These are phyloP conservation scores for Fusarium sarcochroum DNA, from an alignment of 2,329 filamentous ascomycete species.

Conservation along the genomic window DNA sequence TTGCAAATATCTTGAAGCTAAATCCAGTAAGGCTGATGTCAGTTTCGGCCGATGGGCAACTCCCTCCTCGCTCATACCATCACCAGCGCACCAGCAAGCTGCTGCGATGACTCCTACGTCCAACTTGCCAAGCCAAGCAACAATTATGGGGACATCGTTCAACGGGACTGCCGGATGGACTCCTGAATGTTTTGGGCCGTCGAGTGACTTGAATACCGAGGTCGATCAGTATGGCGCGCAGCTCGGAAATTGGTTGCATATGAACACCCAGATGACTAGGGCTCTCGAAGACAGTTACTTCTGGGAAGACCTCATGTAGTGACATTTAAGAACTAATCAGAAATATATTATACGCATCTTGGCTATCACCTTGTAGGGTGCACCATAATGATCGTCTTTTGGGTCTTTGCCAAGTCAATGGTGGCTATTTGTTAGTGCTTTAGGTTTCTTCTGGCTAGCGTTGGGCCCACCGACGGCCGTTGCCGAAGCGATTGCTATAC, in stretches of 20 bases:
- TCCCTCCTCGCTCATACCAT: neutral
- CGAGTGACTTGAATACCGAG: neutral
- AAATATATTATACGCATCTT: too few relatives aligned
- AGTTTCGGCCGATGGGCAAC: neutral
- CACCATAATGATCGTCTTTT: too few relatives aligned
- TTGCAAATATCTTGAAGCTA: neutral
- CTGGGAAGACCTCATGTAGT: neutral
- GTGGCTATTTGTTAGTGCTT: too few relatives aligned
- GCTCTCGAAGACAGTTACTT: neutral
- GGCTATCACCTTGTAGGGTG: too few relatives aligned
- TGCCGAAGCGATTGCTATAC: too few relatives aligned
- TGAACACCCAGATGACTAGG: neutral
- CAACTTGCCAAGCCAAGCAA: neutral
- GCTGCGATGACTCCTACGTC: neutral
- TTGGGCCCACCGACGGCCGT: too few relatives aligned
- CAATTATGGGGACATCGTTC: neutral
- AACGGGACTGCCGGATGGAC: neutral
- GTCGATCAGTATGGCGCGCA: neutral
- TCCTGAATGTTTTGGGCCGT: neutral
- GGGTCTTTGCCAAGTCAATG: too few relatives aligned
- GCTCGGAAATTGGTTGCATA: slow-evolving; percentile 1
- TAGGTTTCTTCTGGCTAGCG: too few relatives aligned
- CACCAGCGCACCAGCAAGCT: neutral
- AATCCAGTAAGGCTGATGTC: neutral
- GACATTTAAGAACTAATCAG: too few relatives aligned